Conservation (phyloP, 768 basidiomycete species). For the Agaricus subrufescens region DNA sequence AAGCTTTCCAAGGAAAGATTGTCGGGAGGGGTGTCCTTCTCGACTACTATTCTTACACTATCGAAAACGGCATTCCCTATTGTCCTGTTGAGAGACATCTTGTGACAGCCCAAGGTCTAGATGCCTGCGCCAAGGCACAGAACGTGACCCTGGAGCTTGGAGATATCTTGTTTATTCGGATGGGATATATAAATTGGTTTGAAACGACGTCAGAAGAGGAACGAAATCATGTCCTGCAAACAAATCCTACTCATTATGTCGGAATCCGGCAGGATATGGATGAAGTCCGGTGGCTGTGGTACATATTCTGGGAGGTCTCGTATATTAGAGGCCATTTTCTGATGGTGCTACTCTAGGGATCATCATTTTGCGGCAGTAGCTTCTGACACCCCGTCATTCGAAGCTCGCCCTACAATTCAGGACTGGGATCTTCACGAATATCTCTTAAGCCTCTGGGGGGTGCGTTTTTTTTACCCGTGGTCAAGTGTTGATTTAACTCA, state of each 20-base stretch:
- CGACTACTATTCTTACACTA: slow-evolving; percentile 18
- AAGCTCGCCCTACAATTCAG: slow-evolving; percentile 17
- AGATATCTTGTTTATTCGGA: slow-evolving; percentile 21
- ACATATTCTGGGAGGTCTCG: not conserved
- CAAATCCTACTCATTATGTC: slow-evolving; percentile 4
- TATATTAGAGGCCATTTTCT: not conserved
- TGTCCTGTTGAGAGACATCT: slow-evolving; percentile 12
- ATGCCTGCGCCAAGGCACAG: slow-evolving; percentile 17
- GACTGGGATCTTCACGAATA: slow-evolving; percentile 23
- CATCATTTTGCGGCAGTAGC: slow-evolving; percentile 23
- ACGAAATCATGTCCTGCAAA: not conserved
- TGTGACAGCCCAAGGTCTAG: slow-evolving; percentile 16
- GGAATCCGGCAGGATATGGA: slow-evolving; percentile 17
- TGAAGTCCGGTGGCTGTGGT: slow-evolving; percentile 22
- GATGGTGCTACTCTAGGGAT: slow-evolving; percentile 11
- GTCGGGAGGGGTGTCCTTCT: slow-evolving; percentile 21
- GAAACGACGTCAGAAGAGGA: slow-evolving; percentile 18
- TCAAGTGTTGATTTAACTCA: too few relatives aligned
- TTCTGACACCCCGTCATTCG: slow-evolving; percentile 20
- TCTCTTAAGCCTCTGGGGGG: slow-evolving; percentile 20
- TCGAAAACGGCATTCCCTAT: slow-evolving; percentile 14
- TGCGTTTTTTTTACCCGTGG: slow-evolving; percentile 5
- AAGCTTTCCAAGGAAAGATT: slow-evolving; percentile 22
- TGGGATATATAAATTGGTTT: slow-evolving; percentile 20
- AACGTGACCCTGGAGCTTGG: slow-evolving; percentile 17